Conservation (phyloP, 2,329 filamentous ascomycete species). For the Metarhizium anisopliae region DNA sequence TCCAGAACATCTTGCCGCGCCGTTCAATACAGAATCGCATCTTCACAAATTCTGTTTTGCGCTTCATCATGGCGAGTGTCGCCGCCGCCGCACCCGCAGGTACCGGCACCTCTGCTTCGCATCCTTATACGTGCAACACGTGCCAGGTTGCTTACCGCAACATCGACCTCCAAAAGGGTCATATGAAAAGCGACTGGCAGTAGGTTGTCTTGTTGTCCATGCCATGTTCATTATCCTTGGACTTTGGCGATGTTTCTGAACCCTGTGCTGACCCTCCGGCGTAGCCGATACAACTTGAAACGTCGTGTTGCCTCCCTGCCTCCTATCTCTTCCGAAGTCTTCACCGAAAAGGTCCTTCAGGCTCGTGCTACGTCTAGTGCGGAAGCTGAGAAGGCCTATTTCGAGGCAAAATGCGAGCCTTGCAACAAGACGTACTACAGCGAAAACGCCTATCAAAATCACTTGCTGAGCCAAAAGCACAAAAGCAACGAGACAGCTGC, state of each 20-base stretch:
- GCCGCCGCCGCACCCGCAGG: constrained; percentile 19
- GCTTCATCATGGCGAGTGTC: constrained; percentile 35
- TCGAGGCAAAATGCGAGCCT: constrained; percentile 70
- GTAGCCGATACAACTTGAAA: constrained; percentile 89
- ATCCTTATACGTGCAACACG: constrained; percentile 97
- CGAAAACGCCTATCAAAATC: constrained; percentile 91
- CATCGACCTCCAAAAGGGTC: constrained; percentile 82
- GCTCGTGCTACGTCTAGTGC: constrained; percentile 78
- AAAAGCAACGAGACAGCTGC: constrained; percentile 47
- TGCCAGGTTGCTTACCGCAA: constrained; percentile 95
- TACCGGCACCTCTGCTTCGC: constrained; percentile 39
- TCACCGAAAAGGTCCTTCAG: constrained; percentile 90
- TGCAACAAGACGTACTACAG: constrained; percentile 94
- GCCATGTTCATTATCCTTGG: no score
- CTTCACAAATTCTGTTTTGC: background rate
- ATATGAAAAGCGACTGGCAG: constrained; percentile 99
- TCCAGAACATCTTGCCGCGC: background rate
- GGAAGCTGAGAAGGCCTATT: constrained; percentile 80
- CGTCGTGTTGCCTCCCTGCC: constrained; percentile 84
- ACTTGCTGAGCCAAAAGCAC: constrained; percentile 85
- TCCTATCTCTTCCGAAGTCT: constrained; percentile 83
- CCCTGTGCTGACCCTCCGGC: constrained; percentile 1
- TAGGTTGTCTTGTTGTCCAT: constrained; percentile 39
- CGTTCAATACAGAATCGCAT: background rate
- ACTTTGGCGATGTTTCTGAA: background rate